Evolutionary conservation across 164 flowering plant genomes (phyloP).

Genomic region (Annona cherimola): DNA sequence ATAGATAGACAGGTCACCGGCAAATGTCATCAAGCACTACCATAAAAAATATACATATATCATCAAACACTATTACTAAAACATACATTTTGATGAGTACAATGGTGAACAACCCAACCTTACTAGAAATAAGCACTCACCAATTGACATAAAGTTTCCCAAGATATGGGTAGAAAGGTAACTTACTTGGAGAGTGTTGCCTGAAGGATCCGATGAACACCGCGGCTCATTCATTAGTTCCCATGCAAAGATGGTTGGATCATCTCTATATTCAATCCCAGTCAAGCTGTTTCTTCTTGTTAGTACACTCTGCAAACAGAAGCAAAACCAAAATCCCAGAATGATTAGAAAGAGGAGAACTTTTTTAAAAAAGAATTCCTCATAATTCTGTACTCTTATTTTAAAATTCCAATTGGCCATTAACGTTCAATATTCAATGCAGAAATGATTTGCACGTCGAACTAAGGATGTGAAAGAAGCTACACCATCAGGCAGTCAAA

Average conservation of each 20-base stretch:
- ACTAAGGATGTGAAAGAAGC: too few species aligned
- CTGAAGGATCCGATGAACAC: slow-evolving; percentile 90
- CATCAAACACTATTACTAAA: background rate
- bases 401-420: too few species aligned
- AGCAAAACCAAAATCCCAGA: background rate
- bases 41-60: background rate
- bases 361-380: too few species aligned
- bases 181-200: slow-evolving; percentile 90
- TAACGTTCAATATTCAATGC: too few species aligned
- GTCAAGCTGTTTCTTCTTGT: slow-evolving; percentile 80
- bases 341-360: too few species aligned
- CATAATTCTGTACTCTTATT: too few species aligned
- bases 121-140: background rate
- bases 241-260: slow-evolving; percentile 96
- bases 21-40: background rate
- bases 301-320: slow-evolving; percentile 54
- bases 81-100: background rate
- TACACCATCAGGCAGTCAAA: too few species aligned
- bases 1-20: background rate
- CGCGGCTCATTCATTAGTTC: slow-evolving; percentile 97
- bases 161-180: background rate
- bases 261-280: slow-evolving; percentile 83
- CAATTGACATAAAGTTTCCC: background rate
- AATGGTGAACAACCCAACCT: background rate
- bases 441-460: too few species aligned